Evolutionary conservation across 306 rosid genomes (phyloP), one percentile per base, ranked within the genome.

Genomic region (Fragaria ananassa): DNA sequence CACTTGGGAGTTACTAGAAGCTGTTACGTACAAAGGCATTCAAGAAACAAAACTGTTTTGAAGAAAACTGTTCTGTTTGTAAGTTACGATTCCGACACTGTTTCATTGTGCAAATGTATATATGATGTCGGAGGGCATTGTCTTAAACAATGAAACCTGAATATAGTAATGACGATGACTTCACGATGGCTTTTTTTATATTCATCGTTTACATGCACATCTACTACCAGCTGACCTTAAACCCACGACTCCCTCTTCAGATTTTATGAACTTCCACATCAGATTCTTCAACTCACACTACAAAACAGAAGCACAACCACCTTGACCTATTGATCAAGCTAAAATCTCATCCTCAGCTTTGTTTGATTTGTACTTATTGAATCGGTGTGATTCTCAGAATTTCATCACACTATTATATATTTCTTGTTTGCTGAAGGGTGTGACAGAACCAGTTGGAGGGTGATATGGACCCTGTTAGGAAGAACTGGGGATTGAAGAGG

Each of bases 401-500:
- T 51, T 23, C 21, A 51, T 5, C 9, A 6, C 9, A 18, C 21
- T 18, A 51, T 14, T 18, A n/a, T 54, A 54, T 54, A 54, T n/a
- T 54, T 54, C 27, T n/a, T 61, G 19, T 72, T 21, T 71, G 75
- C 6, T 19, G 63, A 58, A 51, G 44, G 56, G 47, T 23, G 17
- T 67, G 50, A 41, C 46, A n/a, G 56, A 56, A 44, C 15, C 10
- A 54, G 68, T 31, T 46, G 0, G 63, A 69, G 62, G 27, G 46
- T 70, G 14, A 14, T 58, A 70, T 45, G 81, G 61, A 77, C 49
- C 27, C 67, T 47, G 64, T 15, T 68, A 76, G 53, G 44, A 63
- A 53, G 14, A 50, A 62, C 8, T 65, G 66, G 80, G 69, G 61
- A 29, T 35, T 49, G 23, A 57, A 68, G 58, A 54, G 57, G 58